Conservation (phyloP, 1,284 basidiomycete species). For the Wallemia mellicola region DNA sequence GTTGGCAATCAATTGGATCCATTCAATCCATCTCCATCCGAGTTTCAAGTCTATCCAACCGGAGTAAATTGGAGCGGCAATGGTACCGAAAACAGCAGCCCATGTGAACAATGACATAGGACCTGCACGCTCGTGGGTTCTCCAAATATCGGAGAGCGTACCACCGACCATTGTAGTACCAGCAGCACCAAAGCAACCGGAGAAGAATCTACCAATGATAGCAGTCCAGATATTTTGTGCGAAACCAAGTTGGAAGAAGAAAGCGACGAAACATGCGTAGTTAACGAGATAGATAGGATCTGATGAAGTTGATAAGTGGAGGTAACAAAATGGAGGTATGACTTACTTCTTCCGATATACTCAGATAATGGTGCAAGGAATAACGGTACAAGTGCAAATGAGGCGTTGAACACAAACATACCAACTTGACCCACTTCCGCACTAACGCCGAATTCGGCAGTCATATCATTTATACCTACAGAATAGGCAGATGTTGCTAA, state of each 20-base stretch:
- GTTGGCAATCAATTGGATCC: conserved; percentile 11
- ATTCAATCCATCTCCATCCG: conserved; percentile 15
- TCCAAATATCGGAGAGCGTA: conserved; percentile 9
- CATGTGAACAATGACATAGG: conserved; percentile 14
- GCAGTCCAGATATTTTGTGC: conserved; percentile 13
- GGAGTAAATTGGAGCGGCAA: conserved; percentile 11
- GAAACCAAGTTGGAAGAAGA: conserved; percentile 9
- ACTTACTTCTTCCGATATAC: conserved; percentile 11
- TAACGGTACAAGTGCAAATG: conserved; percentile 10
- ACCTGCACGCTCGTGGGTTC: conserved; percentile 10
- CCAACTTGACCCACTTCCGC: conserved; percentile 12
- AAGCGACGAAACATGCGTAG: conserved; percentile 13
- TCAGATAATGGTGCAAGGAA: conserved; percentile 14
- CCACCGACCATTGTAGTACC: conserved; percentile 12
- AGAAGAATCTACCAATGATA: conserved; percentile 12
- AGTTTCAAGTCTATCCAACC: conserved; percentile 11
- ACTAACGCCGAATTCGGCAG: conserved; percentile 11
- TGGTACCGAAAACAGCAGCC: conserved; percentile 11
- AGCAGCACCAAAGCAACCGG: conserved; percentile 12
- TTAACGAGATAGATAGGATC: conserved; percentile 12
- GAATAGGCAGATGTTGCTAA: conserved; percentile 14
- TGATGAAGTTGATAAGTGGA: neutral
- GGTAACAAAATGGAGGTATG: neutral
- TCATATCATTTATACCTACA: conserved; percentile 10
- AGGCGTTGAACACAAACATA: conserved; percentile 10